These are phyloP conservation scores for Triglochin maritima DNA, from an alignment of 106 monocot genomes.

Conservation along the genomic window DNA sequence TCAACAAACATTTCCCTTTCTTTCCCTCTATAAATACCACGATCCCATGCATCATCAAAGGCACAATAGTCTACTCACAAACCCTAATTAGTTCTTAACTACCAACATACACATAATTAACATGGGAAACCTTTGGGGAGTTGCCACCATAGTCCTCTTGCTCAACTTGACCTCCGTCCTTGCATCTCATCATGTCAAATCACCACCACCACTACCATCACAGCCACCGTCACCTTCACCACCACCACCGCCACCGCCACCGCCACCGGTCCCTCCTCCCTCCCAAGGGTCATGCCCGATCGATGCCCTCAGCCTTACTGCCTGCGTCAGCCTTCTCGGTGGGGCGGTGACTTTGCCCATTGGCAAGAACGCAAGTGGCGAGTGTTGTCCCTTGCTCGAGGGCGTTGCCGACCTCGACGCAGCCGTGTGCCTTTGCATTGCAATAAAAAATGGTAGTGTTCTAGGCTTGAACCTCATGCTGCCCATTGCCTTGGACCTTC, in stretches of 20 bases:
- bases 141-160: too few species aligned
- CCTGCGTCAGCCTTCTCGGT: constrained; percentile 26
- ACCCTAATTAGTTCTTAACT: too few species aligned
- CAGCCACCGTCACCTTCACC: not conserved
- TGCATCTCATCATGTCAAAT: too few species aligned
- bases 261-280: not conserved
- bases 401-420: constrained; percentile 23
- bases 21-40: too few species aligned
- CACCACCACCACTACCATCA: not conserved
- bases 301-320: constrained; percentile 15
- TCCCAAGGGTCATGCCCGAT: constrained; percentile 13
- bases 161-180: too few species aligned
- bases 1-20: too few species aligned
- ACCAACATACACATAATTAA: too few species aligned
- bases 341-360: constrained; percentile 17
- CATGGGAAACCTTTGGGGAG: too few species aligned
- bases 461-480: constrained; percentile 28
- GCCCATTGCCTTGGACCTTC: constrained; percentile 21
- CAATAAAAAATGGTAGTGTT: constrained; percentile 12
- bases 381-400: constrained; percentile 23
- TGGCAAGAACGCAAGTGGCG: not conserved
- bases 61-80: too few species aligned
- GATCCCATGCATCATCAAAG: too few species aligned
- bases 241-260: not conserved
- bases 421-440: constrained; percentile 27